Conservation (phyloP, 2,329 filamentous ascomycete species). For the Periconia macrospinosa region DNA sequence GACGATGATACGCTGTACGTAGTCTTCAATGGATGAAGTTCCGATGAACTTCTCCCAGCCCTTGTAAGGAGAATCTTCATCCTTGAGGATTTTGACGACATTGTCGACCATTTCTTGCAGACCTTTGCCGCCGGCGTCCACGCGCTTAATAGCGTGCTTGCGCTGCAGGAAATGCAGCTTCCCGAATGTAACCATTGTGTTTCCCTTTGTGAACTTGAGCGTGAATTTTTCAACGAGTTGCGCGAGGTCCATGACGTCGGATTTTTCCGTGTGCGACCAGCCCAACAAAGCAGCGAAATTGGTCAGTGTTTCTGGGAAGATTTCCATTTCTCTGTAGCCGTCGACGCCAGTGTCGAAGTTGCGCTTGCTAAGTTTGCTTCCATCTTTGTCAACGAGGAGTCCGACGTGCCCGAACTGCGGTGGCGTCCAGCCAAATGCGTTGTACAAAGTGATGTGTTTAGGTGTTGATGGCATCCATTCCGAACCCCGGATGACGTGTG, state of each 20-base stretch:
- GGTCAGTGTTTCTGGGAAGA: conserved; percentile 65
- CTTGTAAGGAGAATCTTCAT: conserved; percentile 26
- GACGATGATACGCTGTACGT: conserved; percentile 55
- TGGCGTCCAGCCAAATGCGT: conserved; percentile 53
- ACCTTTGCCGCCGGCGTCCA: conserved; percentile 47
- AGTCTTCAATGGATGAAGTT: conserved; percentile 43
- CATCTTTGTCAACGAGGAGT: conserved; percentile 50
- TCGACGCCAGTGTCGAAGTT: conserved; percentile 67
- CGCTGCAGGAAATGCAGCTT: conserved; percentile 83
- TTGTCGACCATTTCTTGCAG: conserved; percentile 42
- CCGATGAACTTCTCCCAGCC: conserved; percentile 25
- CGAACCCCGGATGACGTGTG: conserved; percentile 89
- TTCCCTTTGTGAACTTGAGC: conserved; percentile 87
- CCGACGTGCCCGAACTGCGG: conserved; percentile 54
- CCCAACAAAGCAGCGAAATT: conserved; percentile 88
- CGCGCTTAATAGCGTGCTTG: conserved; percentile 61
- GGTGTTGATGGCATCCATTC: conserved; percentile 98
- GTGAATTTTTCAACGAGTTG: conserved; percentile 76
- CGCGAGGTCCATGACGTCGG: conserved; percentile 71
- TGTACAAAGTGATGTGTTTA: conserved; percentile 64
- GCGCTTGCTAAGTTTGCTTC: conserved; percentile 73
- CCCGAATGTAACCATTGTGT: conserved; percentile 77
- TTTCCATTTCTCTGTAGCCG: conserved; percentile 59
- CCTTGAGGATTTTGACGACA: conserved; percentile 33
- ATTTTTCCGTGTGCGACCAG: conserved; percentile 71